Evolutionary conservation across 441 rosid species (phyloP), one percentile per base, ranked within the genome.

Genomic region (Oxalis stricta): DNA sequence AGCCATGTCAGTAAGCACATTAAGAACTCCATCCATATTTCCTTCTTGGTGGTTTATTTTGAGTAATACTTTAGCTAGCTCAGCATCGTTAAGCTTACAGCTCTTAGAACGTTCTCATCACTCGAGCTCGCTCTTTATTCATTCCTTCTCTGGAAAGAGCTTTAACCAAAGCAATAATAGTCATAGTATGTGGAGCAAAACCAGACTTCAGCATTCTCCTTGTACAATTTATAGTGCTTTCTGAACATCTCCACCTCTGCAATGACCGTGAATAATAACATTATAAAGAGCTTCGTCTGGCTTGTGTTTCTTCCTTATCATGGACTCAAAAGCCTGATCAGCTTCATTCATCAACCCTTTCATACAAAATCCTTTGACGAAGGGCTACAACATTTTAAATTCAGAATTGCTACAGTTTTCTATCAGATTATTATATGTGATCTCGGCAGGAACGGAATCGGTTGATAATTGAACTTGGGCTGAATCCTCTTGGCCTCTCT

Each of bases 341-440:
- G 97, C 97, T 66, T 87, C 93, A 2, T 56, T 50, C 82, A 84
- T 81, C 79, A 87, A 61, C 20, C 93, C 95, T 60, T 84, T 84
- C 89, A 78, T 74, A 49, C 97, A 87, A 52, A 87, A 84, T 17
- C 95, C 95, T 60, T 81, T 87, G 9, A 87, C 48, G n/a, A 45
- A 84, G 89, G 30, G 82, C 82, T 6, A 67, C 70, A 15, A 36
- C 81, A 19, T 74, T 79, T 56, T 77, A 38, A 76, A 81, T 55
- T 78, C 86, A 28, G 41, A 45, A 52, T 56, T 68, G 36, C 67
- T 30, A 49, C 84, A 79, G 48, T 68, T 76, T 45, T 77, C 79
- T 37, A 84, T 77, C 40, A 89, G 69, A 4, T 80, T 73, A 22
- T 76, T 60, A 48, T 89, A 84, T 1, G 80, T 76, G 32, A 82